These are phyloP conservation scores for Cymbopogon flexuosus DNA, from an alignment of 202 grass and related monocot genomes.

Conservation along the genomic window DNA sequence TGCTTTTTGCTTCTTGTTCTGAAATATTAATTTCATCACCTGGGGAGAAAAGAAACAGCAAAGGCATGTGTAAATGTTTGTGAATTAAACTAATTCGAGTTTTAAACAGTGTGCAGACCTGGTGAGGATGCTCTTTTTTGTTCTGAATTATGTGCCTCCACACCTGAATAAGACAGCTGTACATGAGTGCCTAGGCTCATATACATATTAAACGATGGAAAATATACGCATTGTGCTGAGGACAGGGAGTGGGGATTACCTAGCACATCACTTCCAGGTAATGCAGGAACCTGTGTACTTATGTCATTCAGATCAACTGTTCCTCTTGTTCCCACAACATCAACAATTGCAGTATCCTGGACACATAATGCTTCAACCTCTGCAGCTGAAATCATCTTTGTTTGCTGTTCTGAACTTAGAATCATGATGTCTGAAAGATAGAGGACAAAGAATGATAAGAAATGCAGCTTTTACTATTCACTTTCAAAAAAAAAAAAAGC, in stretches of 20 bases:
- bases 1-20: conserved; percentile 7
- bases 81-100: not conserved
- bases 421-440: conserved; percentile 27
- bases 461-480: conserved; percentile 16
- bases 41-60: conserved; percentile 1
- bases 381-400: conserved; percentile 2
- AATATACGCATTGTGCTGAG: not conserved
- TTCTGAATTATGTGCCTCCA: conserved; percentile 13
- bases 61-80: not conserved
- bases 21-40: conserved; percentile 13
- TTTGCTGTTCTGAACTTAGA: conserved; percentile 21
- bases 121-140: conserved; percentile 7
- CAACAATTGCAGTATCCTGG: conserved; percentile 17
- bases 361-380: not conserved
- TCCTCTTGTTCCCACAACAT: not conserved
- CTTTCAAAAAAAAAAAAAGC: not conserved
- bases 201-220: not conserved
- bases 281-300: not conserved
- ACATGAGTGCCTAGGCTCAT: conserved; percentile 9
- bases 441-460: not conserved
- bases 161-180: conserved; percentile 25
- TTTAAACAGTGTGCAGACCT: conserved; percentile 23
- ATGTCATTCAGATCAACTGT: not conserved
- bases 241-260: not conserved
- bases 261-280: not conserved